phyloP scores from a whole-genome alignment of 257 asterid species.

The Osmanthus fragrans region DNA sequence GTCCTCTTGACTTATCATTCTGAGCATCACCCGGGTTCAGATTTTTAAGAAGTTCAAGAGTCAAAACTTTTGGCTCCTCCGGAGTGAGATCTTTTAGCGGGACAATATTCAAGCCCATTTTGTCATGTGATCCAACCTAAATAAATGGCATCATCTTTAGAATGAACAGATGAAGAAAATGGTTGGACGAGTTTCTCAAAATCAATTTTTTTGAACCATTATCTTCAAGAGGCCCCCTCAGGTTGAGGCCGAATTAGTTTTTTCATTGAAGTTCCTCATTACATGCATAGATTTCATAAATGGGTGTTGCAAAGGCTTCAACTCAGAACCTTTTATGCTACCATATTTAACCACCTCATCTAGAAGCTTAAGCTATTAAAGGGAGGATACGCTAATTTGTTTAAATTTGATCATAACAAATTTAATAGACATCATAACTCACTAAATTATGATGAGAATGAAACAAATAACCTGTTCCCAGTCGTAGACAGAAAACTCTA shows the following conservation, averaged over 20 bases:
- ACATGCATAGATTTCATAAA: no score
- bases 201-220: neutral
- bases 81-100: slow-evolving; percentile 65
- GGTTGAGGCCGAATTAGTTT: no score
- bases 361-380: no score
- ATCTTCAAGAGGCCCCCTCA: neutral
- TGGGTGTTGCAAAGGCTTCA: no score
- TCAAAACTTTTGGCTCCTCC: slow-evolving; percentile 61
- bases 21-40: slow-evolving; percentile 69
- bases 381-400: no score
- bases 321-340: no score
- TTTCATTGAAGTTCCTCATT: no score
- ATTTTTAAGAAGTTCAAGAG: slow-evolving; percentile 84
- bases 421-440: neutral
- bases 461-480: slow-evolving; percentile 81
- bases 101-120: slow-evolving; percentile 77
- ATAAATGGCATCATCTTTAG: neutral
- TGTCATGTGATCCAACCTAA: slow-evolving; percentile 88
- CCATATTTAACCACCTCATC: no score
- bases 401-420: neutral
- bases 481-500: slow-evolving; percentile 66
- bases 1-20: slow-evolving; percentile 85
- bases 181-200: neutral
- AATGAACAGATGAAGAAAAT: neutral
- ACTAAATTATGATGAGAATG: neutral